Evolutionary conservation across 2,329 filamentous ascomycete species (phyloP).

Genomic region (Graphium sp.): DNA sequence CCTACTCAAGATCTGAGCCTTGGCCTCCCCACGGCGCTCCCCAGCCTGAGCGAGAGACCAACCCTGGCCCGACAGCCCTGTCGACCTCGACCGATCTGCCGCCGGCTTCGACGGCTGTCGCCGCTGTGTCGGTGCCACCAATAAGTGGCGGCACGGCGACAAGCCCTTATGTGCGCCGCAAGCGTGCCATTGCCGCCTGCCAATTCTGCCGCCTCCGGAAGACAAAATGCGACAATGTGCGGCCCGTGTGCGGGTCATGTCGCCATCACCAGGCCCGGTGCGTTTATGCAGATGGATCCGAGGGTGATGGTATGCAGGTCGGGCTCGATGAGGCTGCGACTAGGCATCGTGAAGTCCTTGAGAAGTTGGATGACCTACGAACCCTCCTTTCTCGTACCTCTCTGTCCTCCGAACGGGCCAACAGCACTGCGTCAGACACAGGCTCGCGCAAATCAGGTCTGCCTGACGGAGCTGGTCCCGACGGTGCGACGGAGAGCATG

Average conservation of each 20-base stretch:
- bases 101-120: not conserved
- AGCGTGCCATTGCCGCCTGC: constrained; percentile 14
- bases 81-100: not conserved
- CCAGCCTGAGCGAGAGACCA: not conserved
- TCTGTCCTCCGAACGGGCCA: not conserved
- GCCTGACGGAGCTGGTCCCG: too few species aligned
- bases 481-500: constrained; percentile 1
- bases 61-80: constrained; percentile 1
- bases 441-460: not conserved
- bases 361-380: constrained; percentile 3
- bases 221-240: constrained; percentile 15
- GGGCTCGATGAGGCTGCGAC: constrained; percentile 2
- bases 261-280: constrained; percentile 11
- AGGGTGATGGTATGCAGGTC: not conserved
- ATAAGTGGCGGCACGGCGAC: not conserved
- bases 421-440: not conserved
- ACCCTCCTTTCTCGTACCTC: constrained; percentile 1
- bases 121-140: not conserved
- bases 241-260: constrained; percentile 14
- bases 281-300: constrained; percentile 8
- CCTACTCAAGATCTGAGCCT: not conserved
- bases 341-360: constrained; percentile 3
- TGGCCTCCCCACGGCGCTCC: not conserved
- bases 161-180: constrained; percentile 6
- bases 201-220: constrained; percentile 12